Percentiles rank a stretch among this genome's conserved stretches.
Evolutionary conservation across 2,329 filamentous ascomycete genomes (phyloP).

Genomic region (Aureobasidium melanogenum): DNA sequence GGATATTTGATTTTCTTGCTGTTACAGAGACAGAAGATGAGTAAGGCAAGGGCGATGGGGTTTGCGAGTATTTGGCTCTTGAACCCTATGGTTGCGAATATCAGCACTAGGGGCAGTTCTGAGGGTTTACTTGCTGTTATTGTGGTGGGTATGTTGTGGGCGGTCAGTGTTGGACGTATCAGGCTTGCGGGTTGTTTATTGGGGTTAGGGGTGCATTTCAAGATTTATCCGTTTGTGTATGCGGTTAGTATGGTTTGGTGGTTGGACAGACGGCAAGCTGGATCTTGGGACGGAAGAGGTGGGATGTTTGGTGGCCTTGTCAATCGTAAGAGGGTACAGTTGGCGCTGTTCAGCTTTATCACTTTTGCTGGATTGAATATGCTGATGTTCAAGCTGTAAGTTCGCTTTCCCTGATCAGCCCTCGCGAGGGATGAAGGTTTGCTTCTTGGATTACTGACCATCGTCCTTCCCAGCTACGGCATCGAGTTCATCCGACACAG

Average conservation of each 20-base stretch:
- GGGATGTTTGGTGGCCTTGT: conserved; percentile 12
- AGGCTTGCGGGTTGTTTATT: conserved; percentile 63
- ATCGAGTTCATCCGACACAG: conserved; percentile 78
- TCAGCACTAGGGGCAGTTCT: conserved; percentile 88
- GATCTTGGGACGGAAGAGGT: neutral
- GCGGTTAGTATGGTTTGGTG: conserved; percentile 73
- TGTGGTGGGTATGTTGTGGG: conserved; percentile 76
- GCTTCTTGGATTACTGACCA: neutral
- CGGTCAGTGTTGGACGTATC: conserved; percentile 56
- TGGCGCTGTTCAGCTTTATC: conserved; percentile 56
- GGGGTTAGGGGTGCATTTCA: conserved; percentile 86
- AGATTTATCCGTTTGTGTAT: conserved; percentile 98
- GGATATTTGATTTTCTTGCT: conserved; percentile 65
- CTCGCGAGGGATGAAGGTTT: too few relatives aligned
- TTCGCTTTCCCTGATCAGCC: conserved; percentile 14
- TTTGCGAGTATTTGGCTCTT: conserved; percentile 87
- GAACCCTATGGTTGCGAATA: conserved; percentile 97
- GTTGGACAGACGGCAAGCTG: conserved; percentile 51
- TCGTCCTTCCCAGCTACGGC: conserved; percentile 52
- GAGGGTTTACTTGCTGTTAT: conserved; percentile 83
- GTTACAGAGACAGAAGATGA: conserved; percentile 31
- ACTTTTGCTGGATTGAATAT: conserved; percentile 69
- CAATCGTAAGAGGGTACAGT: conserved; percentile 39
- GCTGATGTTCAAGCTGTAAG: conserved; percentile 68
- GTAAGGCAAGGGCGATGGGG: conserved; percentile 50